These are phyloP conservation scores for Basidiobolus meristosporus DNA, from an alignment of 371 early-diverging fungal genomes.

Conservation along the genomic window DNA sequence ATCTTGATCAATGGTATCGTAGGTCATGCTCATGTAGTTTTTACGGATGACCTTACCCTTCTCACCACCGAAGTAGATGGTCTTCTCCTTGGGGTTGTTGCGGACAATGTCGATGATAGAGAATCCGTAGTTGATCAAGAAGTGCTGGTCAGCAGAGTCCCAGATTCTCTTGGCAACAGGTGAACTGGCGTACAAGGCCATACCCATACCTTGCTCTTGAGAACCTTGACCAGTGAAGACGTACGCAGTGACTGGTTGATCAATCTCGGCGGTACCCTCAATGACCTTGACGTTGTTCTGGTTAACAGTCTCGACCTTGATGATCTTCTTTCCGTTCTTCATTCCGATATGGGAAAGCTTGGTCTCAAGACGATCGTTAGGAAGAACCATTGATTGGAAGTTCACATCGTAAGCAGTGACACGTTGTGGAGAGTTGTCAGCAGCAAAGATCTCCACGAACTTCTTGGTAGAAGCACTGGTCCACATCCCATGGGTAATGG, in stretches of 20 bases:
- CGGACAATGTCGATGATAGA: slow-evolving; percentile 89
- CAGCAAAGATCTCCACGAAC: slow-evolving; percentile 87
- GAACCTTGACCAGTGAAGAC: slow-evolving; percentile 96
- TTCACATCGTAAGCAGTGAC: slow-evolving; percentile 63
- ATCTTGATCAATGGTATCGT: slow-evolving; percentile 60
- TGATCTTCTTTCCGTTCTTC: slow-evolving; percentile 90
- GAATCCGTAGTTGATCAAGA: slow-evolving; percentile 74
- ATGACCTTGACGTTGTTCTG: slow-evolving; percentile 74
- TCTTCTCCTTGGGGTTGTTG: slow-evolving; percentile 69
- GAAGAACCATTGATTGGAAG: slow-evolving; percentile 75
- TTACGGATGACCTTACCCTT: slow-evolving; percentile 78
- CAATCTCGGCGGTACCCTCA: slow-evolving; percentile 82
- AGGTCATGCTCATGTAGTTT: slow-evolving; percentile 81
- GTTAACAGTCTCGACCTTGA: slow-evolving; percentile 80
- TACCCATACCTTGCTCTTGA: slow-evolving; percentile 92
- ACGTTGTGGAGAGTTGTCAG: slow-evolving; percentile 83
- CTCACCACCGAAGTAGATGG: slow-evolving; percentile 86
- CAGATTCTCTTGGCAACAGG: slow-evolving; percentile 73
- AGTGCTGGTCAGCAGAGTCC: slow-evolving; percentile 84
- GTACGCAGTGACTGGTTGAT: slow-evolving; percentile 79
- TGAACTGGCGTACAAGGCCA: slow-evolving; percentile 76
- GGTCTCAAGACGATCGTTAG: slow-evolving; percentile 69
- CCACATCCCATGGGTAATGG: slow-evolving; percentile 98
- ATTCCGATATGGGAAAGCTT: slow-evolving; percentile 88
- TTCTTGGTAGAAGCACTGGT: slow-evolving; percentile 86